A percentile compares a stretch with the other conserved stretches of the same genome.
Conservation (phyloP, 139 green algal genomes). For the Asterochloris erici region DNA sequence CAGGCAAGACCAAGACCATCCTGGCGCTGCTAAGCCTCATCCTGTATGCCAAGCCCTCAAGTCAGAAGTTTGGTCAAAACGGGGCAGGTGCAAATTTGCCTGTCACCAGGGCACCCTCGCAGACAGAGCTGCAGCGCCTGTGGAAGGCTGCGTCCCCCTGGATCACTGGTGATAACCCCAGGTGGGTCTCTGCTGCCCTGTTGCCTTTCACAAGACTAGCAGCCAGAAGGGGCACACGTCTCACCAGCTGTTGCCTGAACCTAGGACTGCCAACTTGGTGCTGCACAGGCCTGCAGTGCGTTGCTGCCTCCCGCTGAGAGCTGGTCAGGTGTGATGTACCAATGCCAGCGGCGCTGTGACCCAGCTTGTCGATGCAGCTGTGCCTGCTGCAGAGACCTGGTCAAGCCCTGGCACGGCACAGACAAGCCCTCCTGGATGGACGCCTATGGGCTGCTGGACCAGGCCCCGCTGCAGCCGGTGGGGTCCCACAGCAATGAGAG, state of each 20-base stretch:
- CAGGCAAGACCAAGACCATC: conserved; percentile 91
- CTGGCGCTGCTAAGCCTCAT: conserved; percentile 83
- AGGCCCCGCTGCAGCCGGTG: conserved; percentile 25
- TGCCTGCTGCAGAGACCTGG: conserved; percentile 20
- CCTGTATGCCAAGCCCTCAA: conserved; percentile 69
- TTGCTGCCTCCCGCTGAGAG: too few species aligned
- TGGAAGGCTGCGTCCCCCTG: conserved; percentile 37
- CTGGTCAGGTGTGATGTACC: too few species aligned
- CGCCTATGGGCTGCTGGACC: conserved; percentile 34
- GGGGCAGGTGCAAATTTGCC: neutral
- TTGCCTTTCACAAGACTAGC: neutral
- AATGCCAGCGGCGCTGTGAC: too few species aligned
- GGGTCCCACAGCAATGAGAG: conserved; percentile 38
- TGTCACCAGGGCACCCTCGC: neutral
- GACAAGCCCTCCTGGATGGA: conserved; percentile 25
- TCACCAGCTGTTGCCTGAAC: too few species aligned
- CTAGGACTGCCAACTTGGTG: too few species aligned
- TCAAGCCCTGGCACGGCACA: conserved; percentile 16
- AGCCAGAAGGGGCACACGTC: too few species aligned
- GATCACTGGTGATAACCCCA: conserved; percentile 37
- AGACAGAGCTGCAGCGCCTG: neutral
- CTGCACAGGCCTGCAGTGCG: too few species aligned
- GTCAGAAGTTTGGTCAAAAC: conserved; percentile 1
- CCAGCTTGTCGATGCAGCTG: too few species aligned
- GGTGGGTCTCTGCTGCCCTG: conserved; percentile 1